Base-by-base conservation (phyloP, 1,284 basidiomycete genomes). In the Coniophora puteana region DNA sequence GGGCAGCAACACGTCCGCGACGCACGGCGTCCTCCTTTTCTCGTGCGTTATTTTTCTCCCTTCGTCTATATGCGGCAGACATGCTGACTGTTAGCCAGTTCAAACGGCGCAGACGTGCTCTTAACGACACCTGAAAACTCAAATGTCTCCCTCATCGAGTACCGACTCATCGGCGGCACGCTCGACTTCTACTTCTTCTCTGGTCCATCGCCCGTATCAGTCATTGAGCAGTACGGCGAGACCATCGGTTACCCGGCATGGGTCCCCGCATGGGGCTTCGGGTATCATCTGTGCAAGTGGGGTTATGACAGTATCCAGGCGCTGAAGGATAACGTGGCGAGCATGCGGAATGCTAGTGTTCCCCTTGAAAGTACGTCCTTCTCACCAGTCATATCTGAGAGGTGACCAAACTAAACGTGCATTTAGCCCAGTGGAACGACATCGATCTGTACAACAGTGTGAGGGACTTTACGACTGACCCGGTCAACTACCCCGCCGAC, bases 201-300 rank as follows among this genome's bases (percentile, higher is more conserved):
- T 26, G 86, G 87, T 1, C 80, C 81, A 0, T 68, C 67, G 13
- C 78, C 82, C n/a, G 66, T 68, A 26, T 65, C 70, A 17, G 84
- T 87, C 8, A 71, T 83, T 28, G 70, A 80, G 43, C 87, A 89
- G 55, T 86, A 89, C 51, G 71, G 78, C 8, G 65, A 58, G 10
- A 56, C 76, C 12, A 66, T 81, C 28, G 83, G 83, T 1, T 62
- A 76, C 32, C 81, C 83, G 2, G 75, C 72, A 6, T 80, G 80
- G 79, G 75, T 81, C 48, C 83, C 82, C 4, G 66, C 69, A 26
- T 86, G 80, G 78, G 78, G 74, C 4, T 81, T 85, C 49, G 83
- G 83, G 5, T 83, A 84, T 61, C 83, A 86, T 54, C 82, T 84
- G 49, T 85, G 83, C 57, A 74, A 85, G 3, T 81, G 76, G 75